These are phyloP conservation scores for Phlyctochytrium arcticum DNA, from an alignment of 192 early-diverging fungal genomes.

Conservation along the genomic window DNA sequence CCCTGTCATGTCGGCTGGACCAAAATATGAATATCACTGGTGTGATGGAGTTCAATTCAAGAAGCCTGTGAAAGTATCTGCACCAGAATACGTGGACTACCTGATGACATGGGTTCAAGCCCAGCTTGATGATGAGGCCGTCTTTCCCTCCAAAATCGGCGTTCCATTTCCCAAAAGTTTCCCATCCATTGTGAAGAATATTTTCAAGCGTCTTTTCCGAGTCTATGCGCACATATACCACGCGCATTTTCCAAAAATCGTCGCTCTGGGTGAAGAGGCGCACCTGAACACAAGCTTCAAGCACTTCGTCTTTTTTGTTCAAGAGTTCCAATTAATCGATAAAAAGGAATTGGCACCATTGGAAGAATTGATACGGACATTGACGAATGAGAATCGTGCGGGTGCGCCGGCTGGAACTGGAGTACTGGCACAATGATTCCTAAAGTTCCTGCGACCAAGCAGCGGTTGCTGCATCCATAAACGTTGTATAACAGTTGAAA, in stretches of 20 bases:
- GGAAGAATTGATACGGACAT: conserved; percentile 44
- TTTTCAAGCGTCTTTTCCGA: conserved; percentile 83
- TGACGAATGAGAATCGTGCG: conserved; percentile 23
- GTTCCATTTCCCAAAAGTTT: conserved; percentile 74
- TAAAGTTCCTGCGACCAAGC: too few species aligned
- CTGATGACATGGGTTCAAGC: conserved; percentile 75
- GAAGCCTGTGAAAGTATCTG: conserved; percentile 83
- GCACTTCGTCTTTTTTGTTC: conserved; percentile 89
- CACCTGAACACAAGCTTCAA: conserved; percentile 93
- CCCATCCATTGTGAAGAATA: conserved; percentile 59
- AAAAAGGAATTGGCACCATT: conserved; percentile 53
- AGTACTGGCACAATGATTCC: not conserved
- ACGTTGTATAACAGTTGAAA: too few species aligned
- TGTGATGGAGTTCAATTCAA: conserved; percentile 75
- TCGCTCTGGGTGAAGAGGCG: conserved; percentile 75
- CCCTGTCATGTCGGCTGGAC: conserved; percentile 87
- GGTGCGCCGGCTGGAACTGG: not conserved
- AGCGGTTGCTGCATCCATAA: too few species aligned
- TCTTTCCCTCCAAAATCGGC: conserved; percentile 82
- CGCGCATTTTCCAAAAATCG: conserved; percentile 73
- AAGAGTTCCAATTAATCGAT: conserved; percentile 78
- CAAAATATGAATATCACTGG: conserved; percentile 84
- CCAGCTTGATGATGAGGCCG: conserved; percentile 78
- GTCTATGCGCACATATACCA: conserved; percentile 95
- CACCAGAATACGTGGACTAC: conserved; percentile 84